These are phyloP conservation scores for Paraglomus occultum DNA, from an alignment of 192 early-diverging fungal genomes.

Conservation along the genomic window DNA sequence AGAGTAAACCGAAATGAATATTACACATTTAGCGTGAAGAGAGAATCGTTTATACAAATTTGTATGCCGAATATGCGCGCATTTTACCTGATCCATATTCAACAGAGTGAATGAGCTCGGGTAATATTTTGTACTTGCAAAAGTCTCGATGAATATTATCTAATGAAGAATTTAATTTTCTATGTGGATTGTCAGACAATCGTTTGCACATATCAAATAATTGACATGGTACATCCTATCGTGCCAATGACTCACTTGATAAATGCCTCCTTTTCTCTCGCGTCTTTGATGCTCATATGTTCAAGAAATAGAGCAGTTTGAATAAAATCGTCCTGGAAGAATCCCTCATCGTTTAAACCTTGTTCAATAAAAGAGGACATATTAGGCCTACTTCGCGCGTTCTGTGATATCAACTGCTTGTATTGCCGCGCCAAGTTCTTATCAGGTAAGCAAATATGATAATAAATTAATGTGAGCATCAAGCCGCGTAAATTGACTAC, in stretches of 20 bases:
- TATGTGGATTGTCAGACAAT: slow-evolving; percentile 19
- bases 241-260: slow-evolving; percentile 38
- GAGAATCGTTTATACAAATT: slow-evolving; percentile 10
- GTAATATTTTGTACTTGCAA: slow-evolving; percentile 90
- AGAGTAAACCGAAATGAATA: not conserved
- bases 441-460: not conserved
- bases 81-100: slow-evolving; percentile 69
- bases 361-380: slow-evolving; percentile 70
- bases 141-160: slow-evolving; percentile 81
- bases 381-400: slow-evolving; percentile 61
- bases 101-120: slow-evolving; percentile 81
- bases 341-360: slow-evolving; percentile 57
- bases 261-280: slow-evolving; percentile 83
- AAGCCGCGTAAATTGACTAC: too few relatives aligned
- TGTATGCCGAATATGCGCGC: not conserved
- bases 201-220: not conserved
- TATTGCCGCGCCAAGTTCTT: slow-evolving; percentile 54
- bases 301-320: slow-evolving; percentile 85
- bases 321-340: slow-evolving; percentile 84
- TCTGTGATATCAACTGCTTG: slow-evolving; percentile 57
- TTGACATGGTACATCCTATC: not conserved
- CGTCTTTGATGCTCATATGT: slow-evolving; percentile 87
- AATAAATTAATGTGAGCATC: too few relatives aligned
- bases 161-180: slow-evolving; percentile 69
- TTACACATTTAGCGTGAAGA: slow-evolving; percentile 33